Base-by-base conservation (phyloP, 441 rosid genomes). In the Populus tomentosa region DNA sequence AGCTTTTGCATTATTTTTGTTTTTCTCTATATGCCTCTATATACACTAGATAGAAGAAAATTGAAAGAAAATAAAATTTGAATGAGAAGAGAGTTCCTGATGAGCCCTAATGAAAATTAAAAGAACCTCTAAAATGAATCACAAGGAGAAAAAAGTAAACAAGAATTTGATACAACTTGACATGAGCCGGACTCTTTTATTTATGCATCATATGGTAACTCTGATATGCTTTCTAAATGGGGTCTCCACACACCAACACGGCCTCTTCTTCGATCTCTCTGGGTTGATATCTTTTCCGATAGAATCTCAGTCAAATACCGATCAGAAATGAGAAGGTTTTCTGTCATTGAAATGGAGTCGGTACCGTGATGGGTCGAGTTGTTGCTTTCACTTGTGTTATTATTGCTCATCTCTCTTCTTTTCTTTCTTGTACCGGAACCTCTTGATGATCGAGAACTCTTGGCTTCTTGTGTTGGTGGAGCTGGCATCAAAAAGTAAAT, bases 241-340 rank as follows among this genome's bases (percentile, higher is more conserved):
- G 99, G 99, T 70, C 99, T 88, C 99, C 99, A 95, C 10, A 95
- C 93, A 6, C 92, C 93, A 66, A 87, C 90, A 2, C 99, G 92
- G 18, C 98, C 99, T 78, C 94, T 87, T 73, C 97, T 85, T 69
- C 93, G 89, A 80, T 93, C 98, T 78, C 89, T 88, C 70, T 91
- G 91, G 6, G 90, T 84, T 10, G 95, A 90, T 28, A 86, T 18
- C 83, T 92, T 93, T 83, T 92, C 98, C 23, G 99, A 92, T 18
- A 95, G 76, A 78, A 95, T 93, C 84, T 95, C 98, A 24, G 87
- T 92, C 90, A 95, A 84, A 78, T 93, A 93, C 84, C 82, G 87
- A 77, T 95, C 98, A n/a, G 96, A 92, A 23, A 82, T 33, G 76
- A 90, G 75, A 40, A 82, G 84, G 76, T 82, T 82, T 6, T 82